Percentiles rank a stretch among this genome's conserved stretches.
Conservation (phyloP, 495 filamentous ascomycete genomes). For the Daldinia concentrica region DNA sequence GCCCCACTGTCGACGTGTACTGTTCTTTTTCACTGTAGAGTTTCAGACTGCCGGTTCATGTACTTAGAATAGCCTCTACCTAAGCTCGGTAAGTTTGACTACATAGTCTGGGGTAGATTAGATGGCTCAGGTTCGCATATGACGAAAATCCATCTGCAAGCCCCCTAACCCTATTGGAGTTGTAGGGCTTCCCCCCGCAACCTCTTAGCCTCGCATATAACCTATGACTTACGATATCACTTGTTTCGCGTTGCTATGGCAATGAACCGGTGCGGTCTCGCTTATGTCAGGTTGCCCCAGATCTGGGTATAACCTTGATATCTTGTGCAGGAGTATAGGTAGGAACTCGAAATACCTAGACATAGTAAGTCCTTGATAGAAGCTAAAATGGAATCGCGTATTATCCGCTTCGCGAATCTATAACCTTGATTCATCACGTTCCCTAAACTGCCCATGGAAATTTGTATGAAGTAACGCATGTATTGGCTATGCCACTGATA, state of each 20-base stretch:
- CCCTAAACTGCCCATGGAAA: not conserved
- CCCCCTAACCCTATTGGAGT: not conserved
- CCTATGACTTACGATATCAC: constrained; percentile 2
- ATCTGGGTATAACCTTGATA: not conserved
- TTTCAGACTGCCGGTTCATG: too few relatives aligned
- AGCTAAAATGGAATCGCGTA: not conserved
- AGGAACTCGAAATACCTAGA: not conserved
- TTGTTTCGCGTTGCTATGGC: not conserved
- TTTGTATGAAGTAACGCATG: constrained; percentile 11
- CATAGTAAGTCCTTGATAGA: not conserved
- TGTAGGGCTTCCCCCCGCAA: not conserved
- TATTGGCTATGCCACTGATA: constrained; percentile 25
- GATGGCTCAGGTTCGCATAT: not conserved
- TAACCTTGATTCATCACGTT: not conserved
- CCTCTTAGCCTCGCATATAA: not conserved
- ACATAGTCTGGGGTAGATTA: not conserved
- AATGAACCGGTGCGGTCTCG: not conserved
- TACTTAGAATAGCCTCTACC: not conserved
- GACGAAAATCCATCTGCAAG: not conserved
- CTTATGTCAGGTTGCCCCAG: not conserved
- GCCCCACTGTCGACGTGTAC: too few relatives aligned
- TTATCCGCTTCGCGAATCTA: not conserved
- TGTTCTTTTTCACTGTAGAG: too few relatives aligned
- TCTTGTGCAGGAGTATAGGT: not conserved
- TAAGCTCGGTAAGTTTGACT: not conserved